phyloP scores from a whole-genome alignment of 2,329 filamentous ascomycete genomes.

The Botrytis elliptica region DNA sequence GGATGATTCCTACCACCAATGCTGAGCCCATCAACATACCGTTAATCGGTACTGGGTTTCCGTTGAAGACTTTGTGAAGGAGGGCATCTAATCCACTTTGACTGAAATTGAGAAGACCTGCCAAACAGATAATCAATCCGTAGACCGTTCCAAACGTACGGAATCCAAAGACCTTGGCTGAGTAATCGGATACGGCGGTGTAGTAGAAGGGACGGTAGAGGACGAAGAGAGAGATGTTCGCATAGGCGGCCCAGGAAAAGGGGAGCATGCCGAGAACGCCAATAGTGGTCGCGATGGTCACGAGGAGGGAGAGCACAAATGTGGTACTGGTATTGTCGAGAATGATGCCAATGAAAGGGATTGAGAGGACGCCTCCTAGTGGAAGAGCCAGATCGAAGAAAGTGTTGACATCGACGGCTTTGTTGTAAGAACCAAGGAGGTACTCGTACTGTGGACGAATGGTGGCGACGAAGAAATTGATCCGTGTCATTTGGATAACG shows the following conservation, averaged over 20 bases:
- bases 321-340: constrained; percentile 75
- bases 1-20: constrained; percentile 58
- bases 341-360: constrained; percentile 80
- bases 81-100: constrained; percentile 78
- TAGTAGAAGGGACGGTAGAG: constrained; percentile 88
- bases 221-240: constrained; percentile 76
- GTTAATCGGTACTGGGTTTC: constrained; percentile 77
- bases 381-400: constrained; percentile 87
- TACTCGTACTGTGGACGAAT: constrained; percentile 78
- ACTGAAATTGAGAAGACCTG: constrained; percentile 79
- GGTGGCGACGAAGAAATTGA: constrained; percentile 92
- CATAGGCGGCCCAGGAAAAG: constrained; percentile 68
- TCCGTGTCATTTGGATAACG: constrained; percentile 71
- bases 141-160: constrained; percentile 93
- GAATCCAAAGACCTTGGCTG: constrained; percentile 90
- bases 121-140: constrained; percentile 81
- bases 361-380: constrained; percentile 76
- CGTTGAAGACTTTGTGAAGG: constrained; percentile 69
- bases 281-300: constrained; percentile 69
- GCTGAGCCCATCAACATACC: constrained; percentile 62
- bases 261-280: constrained; percentile 75
- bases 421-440: constrained; percentile 61
- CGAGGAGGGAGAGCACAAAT: constrained; percentile 68
- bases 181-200: constrained; percentile 85
- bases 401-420: constrained; percentile 70